Conservation (phyloP, 768 basidiomycete species). For the Suillus spraguei region DNA sequence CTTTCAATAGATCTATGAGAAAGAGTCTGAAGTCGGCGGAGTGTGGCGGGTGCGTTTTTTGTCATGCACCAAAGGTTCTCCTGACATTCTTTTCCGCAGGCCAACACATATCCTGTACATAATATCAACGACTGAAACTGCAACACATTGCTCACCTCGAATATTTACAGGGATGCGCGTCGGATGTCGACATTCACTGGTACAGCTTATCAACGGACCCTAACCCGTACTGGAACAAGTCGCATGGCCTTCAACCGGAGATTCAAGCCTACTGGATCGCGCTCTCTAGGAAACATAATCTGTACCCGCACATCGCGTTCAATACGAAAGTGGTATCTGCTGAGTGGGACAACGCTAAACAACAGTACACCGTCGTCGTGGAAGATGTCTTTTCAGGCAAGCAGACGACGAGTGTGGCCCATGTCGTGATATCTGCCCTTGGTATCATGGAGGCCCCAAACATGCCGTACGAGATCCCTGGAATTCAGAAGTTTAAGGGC, state of each 20-base stretch:
- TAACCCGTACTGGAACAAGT: constrained; percentile 45
- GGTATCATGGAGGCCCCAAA: constrained; percentile 49
- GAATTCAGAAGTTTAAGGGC: constrained; percentile 47
- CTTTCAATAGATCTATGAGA: constrained; percentile 48
- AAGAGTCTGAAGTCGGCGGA: constrained; percentile 46
- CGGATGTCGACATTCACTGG: constrained; percentile 43
- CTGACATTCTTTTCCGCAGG: constrained; percentile 18
- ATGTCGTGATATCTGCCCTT: constrained; percentile 53
- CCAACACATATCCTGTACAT: constrained; percentile 28
- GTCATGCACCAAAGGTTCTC: not conserved
- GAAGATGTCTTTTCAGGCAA: constrained; percentile 37
- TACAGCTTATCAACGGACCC: constrained; percentile 51
- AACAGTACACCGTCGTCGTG: constrained; percentile 38
- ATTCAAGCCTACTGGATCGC: constrained; percentile 46
- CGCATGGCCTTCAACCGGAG: constrained; percentile 43
- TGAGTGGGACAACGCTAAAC: constrained; percentile 42
- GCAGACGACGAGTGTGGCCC: constrained; percentile 34
- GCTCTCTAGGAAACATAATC: constrained; percentile 43
- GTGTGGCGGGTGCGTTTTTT: constrained; percentile 49
- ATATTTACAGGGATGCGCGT: constrained; percentile 42
- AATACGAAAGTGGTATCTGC: constrained; percentile 45
- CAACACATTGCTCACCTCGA: not conserved
- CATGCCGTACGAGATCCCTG: constrained; percentile 36
- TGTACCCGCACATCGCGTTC: constrained; percentile 44
- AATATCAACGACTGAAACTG: not conserved